These are phyloP conservation scores for Phaffomyces thermotolerans DNA, from an alignment of 805 yeast species.

Conservation along the genomic window DNA sequence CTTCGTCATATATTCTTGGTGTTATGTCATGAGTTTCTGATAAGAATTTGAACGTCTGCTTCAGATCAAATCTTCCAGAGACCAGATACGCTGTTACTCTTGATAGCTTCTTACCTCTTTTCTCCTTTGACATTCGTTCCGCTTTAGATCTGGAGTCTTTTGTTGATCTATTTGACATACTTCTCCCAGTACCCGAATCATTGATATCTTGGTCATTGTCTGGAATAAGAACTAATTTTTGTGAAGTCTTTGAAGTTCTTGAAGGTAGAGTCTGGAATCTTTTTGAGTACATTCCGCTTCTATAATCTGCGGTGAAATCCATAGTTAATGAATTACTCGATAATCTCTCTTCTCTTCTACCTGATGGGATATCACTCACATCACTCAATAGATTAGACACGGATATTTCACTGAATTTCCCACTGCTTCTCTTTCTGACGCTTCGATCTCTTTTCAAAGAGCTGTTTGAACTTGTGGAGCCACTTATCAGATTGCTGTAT, in stretches of 20 bases:
- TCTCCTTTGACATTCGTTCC: constrained; percentile 45
- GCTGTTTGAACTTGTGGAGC: neutral
- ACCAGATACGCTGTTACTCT: constrained; percentile 90
- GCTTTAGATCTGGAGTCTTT: constrained; percentile 29
- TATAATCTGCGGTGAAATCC: constrained; percentile 8
- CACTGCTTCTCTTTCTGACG: constrained; percentile 16
- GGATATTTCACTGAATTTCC: constrained; percentile 68
- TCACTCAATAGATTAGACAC: constrained; percentile 73
- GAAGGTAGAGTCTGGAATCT: constrained; percentile 52
- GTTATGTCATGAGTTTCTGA: constrained; percentile 69
- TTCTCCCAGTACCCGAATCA: constrained; percentile 4
- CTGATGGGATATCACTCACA: constrained; percentile 85
- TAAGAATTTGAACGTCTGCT: constrained; percentile 56
- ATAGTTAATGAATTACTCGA: constrained; percentile 26
- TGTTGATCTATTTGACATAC: neutral
- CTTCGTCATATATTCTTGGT: constrained; percentile 87
- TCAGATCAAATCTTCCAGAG: constrained; percentile 72
- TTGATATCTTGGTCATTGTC: constrained; percentile 25
- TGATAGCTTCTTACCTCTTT: constrained; percentile 50
- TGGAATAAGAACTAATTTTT: constrained; percentile 82
- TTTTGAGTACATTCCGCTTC: constrained; percentile 31
- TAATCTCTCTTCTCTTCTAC: constrained; percentile 37
- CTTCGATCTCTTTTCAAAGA: constrained; percentile 1
- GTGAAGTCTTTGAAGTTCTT: constrained; percentile 80
- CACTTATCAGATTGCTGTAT: neutral